These are phyloP conservation scores for Flaveria ramosissima DNA, from an alignment of 129 eudicot genomes.

Conservation along the genomic window DNA sequence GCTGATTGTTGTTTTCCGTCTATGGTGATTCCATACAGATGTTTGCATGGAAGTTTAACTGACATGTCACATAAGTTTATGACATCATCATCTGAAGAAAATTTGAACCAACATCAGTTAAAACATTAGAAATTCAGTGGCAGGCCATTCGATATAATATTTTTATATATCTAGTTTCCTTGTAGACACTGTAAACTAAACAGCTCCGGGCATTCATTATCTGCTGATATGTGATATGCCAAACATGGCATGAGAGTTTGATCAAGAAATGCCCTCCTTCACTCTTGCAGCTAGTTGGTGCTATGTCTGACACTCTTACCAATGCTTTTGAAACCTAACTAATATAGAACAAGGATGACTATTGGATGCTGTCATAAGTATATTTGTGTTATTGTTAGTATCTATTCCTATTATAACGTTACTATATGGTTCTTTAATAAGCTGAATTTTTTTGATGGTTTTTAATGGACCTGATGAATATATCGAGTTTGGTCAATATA, in stretches of 20 bases:
- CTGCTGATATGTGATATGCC: background rate
- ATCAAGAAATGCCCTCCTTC: no score
- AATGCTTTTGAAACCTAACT: no score
- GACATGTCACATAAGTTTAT: background rate
- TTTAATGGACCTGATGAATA: no score
- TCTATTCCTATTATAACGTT: background rate
- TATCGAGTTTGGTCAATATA: no score
- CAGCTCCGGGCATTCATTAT: no score
- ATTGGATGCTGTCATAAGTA: no score
- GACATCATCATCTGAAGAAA: no score
- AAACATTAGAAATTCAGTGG: no score
- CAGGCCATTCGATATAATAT: background rate
- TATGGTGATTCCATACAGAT: slow-evolving; percentile 1
- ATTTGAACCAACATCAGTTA: background rate
- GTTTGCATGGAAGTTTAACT: background rate
- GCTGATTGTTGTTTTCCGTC: background rate
- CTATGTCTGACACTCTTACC: no score
- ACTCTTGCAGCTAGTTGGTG: no score
- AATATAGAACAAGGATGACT: background rate
- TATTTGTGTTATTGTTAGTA: background rate
- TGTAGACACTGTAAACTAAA: background rate
- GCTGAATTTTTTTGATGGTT: no score
- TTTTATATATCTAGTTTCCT: no score
- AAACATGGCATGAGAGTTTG: background rate
- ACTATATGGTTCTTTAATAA: background rate